Percentiles rank a stretch among this genome's conserved stretches.
phyloP scores from a whole-genome alignment of 2,329 filamentous ascomycete genomes.

The Microdochium bolleyi region DNA sequence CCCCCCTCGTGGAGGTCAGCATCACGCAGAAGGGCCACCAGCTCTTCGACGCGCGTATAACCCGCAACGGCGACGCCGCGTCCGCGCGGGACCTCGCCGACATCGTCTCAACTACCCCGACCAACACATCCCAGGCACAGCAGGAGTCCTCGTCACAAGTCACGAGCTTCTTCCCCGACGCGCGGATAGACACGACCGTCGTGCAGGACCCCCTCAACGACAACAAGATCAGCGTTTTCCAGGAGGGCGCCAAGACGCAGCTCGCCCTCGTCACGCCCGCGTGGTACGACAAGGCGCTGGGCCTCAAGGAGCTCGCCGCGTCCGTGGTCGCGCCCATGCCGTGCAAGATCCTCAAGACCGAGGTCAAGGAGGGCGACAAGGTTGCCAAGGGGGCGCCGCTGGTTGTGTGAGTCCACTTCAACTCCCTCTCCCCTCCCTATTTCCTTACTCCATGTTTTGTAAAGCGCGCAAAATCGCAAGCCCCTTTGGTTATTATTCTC shows the following conservation, averaged over 20 bases:
- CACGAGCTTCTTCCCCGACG: slow-evolving; percentile 72
- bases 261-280: slow-evolving; percentile 51
- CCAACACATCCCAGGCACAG: slow-evolving; percentile 14
- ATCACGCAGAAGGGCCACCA: slow-evolving; percentile 39
- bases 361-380: slow-evolving; percentile 71
- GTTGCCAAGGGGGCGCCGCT: slow-evolving; percentile 83
- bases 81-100: slow-evolving; percentile 30
- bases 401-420: slow-evolving; percentile 57
- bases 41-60: slow-evolving; percentile 37
- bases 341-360: slow-evolving; percentile 88
- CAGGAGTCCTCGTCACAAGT: slow-evolving; percentile 31
- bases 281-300: slow-evolving; percentile 85
- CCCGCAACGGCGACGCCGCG: slow-evolving; percentile 25
- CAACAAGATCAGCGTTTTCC: slow-evolving; percentile 70
- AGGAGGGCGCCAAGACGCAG: slow-evolving; percentile 52
- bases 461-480: too few species aligned
- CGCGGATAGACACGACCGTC: slow-evolving; percentile 72
- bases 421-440: background rate
- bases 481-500: background rate
- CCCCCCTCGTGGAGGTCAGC: slow-evolving; percentile 48
- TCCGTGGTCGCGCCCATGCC: slow-evolving; percentile 93
- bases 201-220: slow-evolving; percentile 45
- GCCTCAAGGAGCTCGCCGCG: slow-evolving; percentile 70
- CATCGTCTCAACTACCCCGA: slow-evolving; percentile 33
- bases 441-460: too few species aligned